Percentiles rank a stretch among this genome's conserved stretches.
Conservation (phyloP, 2,329 filamentous ascomycete species). For the Erysiphe neolycopersici region DNA sequence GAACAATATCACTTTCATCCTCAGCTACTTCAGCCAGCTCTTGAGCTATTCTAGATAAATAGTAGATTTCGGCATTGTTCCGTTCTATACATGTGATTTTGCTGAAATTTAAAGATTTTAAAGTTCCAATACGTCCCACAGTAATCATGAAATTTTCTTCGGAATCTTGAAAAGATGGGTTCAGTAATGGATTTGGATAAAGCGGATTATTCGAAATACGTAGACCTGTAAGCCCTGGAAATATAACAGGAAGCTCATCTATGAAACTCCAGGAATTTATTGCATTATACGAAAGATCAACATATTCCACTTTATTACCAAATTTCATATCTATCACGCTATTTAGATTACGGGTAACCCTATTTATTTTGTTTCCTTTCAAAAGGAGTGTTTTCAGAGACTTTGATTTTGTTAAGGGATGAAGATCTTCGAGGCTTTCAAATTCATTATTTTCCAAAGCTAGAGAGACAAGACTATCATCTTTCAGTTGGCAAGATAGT, state of each 20-base stretch:
- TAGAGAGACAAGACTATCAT: conserved; percentile 18
- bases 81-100: conserved; percentile 47
- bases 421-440: conserved; percentile 27
- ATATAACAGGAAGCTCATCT: conserved; percentile 34
- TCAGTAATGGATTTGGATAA: conserved; percentile 19
- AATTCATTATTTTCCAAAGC: conserved; percentile 51
- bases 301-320: conserved; percentile 17
- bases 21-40: conserved; percentile 38
- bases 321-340: conserved; percentile 3
- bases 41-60: conserved; percentile 57
- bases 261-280: conserved; percentile 48
- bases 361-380: conserved; percentile 49
- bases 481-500: not conserved
- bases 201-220: conserved; percentile 72
- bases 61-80: conserved; percentile 76
- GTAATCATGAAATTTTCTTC: conserved; percentile 82
- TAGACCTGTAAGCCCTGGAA: conserved; percentile 49
- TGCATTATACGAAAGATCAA: conserved; percentile 50
- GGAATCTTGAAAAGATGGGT: not conserved
- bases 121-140: conserved; percentile 40
- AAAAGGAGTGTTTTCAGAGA: conserved; percentile 36
- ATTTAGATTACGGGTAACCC: conserved; percentile 19
- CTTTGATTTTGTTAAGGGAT: conserved; percentile 22
- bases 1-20: conserved; percentile 24
- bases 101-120: conserved; percentile 49